These are phyloP conservation scores for Spinellus fusiger DNA, from an alignment of 192 early-diverging fungal species.

Conservation along the genomic window DNA sequence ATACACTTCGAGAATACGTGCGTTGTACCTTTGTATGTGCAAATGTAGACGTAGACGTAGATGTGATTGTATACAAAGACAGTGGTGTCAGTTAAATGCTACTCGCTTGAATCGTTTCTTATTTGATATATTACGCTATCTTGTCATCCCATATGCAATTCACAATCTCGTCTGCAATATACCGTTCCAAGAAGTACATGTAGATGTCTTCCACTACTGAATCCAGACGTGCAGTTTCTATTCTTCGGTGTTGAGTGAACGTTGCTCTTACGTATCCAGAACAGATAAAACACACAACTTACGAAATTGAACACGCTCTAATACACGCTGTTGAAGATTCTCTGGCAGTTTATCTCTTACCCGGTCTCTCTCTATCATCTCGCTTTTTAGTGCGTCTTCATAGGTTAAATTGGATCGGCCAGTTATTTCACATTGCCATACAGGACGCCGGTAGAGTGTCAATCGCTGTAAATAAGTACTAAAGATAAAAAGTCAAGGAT, in stretches of 20 bases:
- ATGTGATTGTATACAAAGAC: too few species aligned
- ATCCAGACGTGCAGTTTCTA: constrained; percentile 53
- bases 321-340: constrained; percentile 52
- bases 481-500: constrained; percentile 7
- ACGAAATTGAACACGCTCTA: constrained; percentile 74
- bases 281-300: constrained; percentile 27
- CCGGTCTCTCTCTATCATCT: constrained; percentile 56
- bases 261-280: not conserved
- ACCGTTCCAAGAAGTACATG: constrained; percentile 47
- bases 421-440: constrained; percentile 76
- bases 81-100: too few species aligned
- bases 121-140: constrained; percentile 19
- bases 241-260: not conserved
- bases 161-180: constrained; percentile 50
- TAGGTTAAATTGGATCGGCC: constrained; percentile 74
- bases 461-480: constrained; percentile 24
- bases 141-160: constrained; percentile 42
- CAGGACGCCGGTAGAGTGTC: constrained; percentile 57
- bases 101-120: too few species aligned
- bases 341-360: constrained; percentile 62
- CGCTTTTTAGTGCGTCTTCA: constrained; percentile 72
- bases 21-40: constrained; percentile 33
- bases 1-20: constrained; percentile 27
- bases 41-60: too few species aligned
- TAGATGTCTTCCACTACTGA: constrained; percentile 56